These are phyloP conservation scores for Colletotrichum destructivum DNA, from an alignment of 2,329 filamentous ascomycete genomes.

Conservation along the genomic window DNA sequence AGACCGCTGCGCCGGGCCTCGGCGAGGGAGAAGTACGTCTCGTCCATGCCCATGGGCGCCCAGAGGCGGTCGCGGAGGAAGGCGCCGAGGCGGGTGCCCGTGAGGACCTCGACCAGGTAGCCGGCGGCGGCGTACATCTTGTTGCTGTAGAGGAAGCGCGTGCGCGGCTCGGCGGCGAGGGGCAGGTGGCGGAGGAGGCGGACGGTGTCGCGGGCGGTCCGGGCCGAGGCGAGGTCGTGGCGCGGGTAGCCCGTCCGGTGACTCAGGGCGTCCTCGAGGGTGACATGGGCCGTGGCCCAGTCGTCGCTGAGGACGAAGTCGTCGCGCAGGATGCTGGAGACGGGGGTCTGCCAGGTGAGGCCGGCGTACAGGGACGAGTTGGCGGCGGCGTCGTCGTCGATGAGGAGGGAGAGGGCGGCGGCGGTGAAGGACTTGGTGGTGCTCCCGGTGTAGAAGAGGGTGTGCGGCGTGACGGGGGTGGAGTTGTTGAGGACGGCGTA, in stretches of 20 bases:
- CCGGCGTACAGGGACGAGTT: constrained; percentile 52
- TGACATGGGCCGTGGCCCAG: constrained; percentile 64
- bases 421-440: constrained; percentile 70
- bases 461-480: constrained; percentile 59
- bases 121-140: constrained; percentile 63
- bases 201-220: constrained; percentile 54
- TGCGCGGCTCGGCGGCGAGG: constrained; percentile 59
- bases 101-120: constrained; percentile 62
- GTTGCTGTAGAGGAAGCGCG: constrained; percentile 65
- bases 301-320: constrained; percentile 67
- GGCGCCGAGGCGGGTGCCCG: constrained; percentile 54
- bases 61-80: constrained; percentile 61
- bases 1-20: constrained; percentile 47
- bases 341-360: constrained; percentile 62
- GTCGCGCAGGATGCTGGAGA: constrained; percentile 63
- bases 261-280: constrained; percentile 67
- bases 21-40: constrained; percentile 54
- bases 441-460: constrained; percentile 69
- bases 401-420: constrained; percentile 64
- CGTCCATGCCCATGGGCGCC: constrained; percentile 62
- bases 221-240: constrained; percentile 53
- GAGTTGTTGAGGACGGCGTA: constrained; percentile 51
- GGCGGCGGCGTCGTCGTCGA: constrained; percentile 52
- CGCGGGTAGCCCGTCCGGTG: constrained; percentile 67
- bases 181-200: constrained; percentile 62